Evolutionary conservation across 2,329 filamentous ascomycete genomes (phyloP), one percentile per base, ranked within the genome.

Genomic region (Davidsoniella virescens): DNA sequence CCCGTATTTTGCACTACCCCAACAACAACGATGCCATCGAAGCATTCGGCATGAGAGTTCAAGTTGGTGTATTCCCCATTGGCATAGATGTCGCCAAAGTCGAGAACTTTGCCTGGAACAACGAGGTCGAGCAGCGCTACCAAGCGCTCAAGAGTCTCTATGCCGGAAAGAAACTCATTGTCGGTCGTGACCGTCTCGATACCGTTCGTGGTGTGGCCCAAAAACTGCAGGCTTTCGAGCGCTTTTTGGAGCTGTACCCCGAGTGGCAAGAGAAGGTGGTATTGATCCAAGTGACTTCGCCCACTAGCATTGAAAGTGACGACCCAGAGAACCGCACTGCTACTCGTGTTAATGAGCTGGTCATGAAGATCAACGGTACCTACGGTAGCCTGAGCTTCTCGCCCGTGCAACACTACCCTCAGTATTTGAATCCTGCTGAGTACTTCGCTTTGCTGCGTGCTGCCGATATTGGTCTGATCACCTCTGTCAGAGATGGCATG

Each of bases 401-500:
- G 0, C 92, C 92, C 0, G 87, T 96, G 17, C 86, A 93, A 63
- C 87, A 96, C 65, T 95, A 92, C 64, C 87, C 88, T 6, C 88
- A 95, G 63, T 95, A 95, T 62, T 74, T 96, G 43, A 82, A 79
- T 44, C 83, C 82, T 56, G 83, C 87, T 58, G 88, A 96, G 65
- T 96, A 96, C 64, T 93, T 94, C 64, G 88, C 90, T 3, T 75
- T 96, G n/a, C 74, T 96, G 48, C 80, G 90, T 20, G 79, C 87
- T 2, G 88, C 84, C 33, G 87, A 96, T 62, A 85, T 95, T 56
- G 90, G 87, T 3, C 71, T 96, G 47, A 95, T 96, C 64, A 95
- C 92, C 5, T 94, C 87, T 57, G 88, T 96, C 18, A 80, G 90
- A 54, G 92, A 96, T 63, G 90, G 90, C 52, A 95, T 96, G 88